Base-by-base conservation (phyloP, 2,329 filamentous ascomycete genomes). In the Botrytis aclada region DNA sequence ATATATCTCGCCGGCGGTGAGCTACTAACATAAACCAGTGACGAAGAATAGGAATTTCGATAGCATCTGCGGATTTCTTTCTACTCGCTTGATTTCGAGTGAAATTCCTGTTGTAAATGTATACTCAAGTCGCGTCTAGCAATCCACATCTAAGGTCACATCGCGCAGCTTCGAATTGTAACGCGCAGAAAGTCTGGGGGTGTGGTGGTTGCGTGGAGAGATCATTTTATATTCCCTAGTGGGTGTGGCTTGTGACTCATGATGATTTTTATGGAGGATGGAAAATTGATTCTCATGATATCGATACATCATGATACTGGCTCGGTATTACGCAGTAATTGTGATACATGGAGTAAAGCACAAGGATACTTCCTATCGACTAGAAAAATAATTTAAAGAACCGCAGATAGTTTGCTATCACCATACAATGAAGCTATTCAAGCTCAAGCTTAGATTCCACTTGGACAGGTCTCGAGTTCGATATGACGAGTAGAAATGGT, bases 241-340 rank as follows among this genome's bases (percentile, higher is more conserved):
- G 0, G 4, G 8, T 29, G n/a, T 29, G 51, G 6, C 3, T 29
- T 18, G 51, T 18, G n/a, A 4, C 51, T 29, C 6, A 29, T 54
- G 5, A 7, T 25, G 14, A 29, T 9, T 54, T 54, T 6, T 18
- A 8, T 29, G n/a, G n/a, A 0, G 7, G 14, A 9, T 54, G 51
- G 0, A 0, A 1, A 9, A 29, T 18, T 3, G 14, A 2, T 4
- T 18, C 2, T 54, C 14, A 29, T 7, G 0, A 54, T 8, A 4
- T 6, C 3, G 6, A 29, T 9, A 9, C 2, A 29, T 56, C 12
- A 29, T 54, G 12, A 54, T 16, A 29, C 2, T n/a, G 2, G 6
- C 51, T 29, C n/a, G 6, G n/a, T 18, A 29, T 6, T 4, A 4
- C 7, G 1, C 3, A 54, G 14, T 18, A 54, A 54, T 54, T 29